Conservation (phyloP, 2,329 filamentous ascomycete genomes). For the Albophoma yamanashiensis region DNA sequence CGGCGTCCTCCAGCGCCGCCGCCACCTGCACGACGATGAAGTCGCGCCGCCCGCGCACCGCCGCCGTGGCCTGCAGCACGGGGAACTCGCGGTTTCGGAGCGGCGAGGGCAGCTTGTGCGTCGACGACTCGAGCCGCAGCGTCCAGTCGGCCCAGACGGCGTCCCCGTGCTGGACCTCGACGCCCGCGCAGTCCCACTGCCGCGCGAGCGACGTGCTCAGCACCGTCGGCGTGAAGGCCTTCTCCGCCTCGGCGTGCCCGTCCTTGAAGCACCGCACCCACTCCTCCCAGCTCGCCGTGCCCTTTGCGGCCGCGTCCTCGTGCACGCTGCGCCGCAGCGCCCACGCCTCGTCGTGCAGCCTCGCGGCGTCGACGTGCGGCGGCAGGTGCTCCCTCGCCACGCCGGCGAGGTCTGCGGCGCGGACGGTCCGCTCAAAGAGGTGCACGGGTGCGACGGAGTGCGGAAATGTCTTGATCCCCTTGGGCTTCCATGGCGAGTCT, state of each 20-base stretch:
- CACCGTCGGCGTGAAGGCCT: conserved; percentile 27
- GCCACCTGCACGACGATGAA: conserved; percentile 49
- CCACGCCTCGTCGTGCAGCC: conserved; percentile 44
- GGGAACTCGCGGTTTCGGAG: conserved; percentile 56
- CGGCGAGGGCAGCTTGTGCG: conserved; percentile 49
- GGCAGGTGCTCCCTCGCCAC: conserved; percentile 23
- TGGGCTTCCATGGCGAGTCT: conserved; percentile 35
- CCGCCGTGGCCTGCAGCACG: conserved; percentile 50
- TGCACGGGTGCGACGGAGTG: conserved; percentile 41
- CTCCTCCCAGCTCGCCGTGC: conserved; percentile 53
- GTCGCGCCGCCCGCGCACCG: conserved; percentile 28
- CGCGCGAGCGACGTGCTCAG: conserved; percentile 23
- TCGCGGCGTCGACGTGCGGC: conserved; percentile 9
- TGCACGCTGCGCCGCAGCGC: conserved; percentile 53
- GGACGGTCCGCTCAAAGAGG: conserved; percentile 39
- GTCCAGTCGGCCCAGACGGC: conserved; percentile 35
- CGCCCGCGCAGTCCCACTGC: conserved; percentile 33
- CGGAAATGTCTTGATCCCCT: conserved; percentile 35
- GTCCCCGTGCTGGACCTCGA: conserved; percentile 26
- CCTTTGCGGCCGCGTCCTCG: conserved; percentile 32
- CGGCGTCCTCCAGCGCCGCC: conserved; percentile 23
- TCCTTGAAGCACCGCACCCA: conserved; percentile 50
- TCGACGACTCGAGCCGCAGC: conserved; percentile 51
- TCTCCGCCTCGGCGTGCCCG: conserved; percentile 28
- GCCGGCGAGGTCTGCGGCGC: conserved; percentile 29